Evolutionary conservation across 2,329 filamentous ascomycete species (phyloP), one percentile per base, ranked within the genome.

Genomic region (Coniochaeta sp.): DNA sequence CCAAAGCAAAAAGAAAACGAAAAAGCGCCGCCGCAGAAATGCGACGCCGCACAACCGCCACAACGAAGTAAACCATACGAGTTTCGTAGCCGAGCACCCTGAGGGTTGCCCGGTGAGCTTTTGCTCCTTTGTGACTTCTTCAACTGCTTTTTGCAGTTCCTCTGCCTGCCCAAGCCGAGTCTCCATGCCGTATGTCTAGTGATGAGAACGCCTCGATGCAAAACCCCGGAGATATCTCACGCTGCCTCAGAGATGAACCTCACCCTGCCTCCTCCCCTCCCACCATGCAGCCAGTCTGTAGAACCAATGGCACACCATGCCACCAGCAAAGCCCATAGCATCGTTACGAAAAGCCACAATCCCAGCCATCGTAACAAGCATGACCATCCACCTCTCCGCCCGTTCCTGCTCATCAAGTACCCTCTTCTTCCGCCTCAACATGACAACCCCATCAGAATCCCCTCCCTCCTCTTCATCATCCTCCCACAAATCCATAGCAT

Each of bases 291-390:
- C 59, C 54, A 78, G 28, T 57, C 68, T 67, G 60, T 91, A 87
- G 0, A 82, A 81, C 69, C 79, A 85, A 67, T 92, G 83, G 65
- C 90, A 95, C 3, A 88, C 65, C 75, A 95, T 80, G 0, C 92
- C 92, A 0, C 86, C 89, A 13, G 87, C 54, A 61, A 96, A 96
- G 0, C 92, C 92, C 6, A 96, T 80, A 0, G 86, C 91, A 68
- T 95, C 91, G 63, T 96, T 97, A 66, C 83, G 87, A 61, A 95
- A 96, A 0, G 89, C 90, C 48, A 97, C 68, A 51, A 95, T 78
- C 3, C 86, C 80, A 0, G 88, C 91, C 8, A 89, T 83, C 0
- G 92, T 97, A 55, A 91, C 85, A 53, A 96, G 76, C 91, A 96
- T 95, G 0, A 96, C 85, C 20, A 83, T 88, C 87, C 89, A 96